Evolutionary conservation across 306 rosid species (phyloP).

Genomic region (Malus asiatica): DNA sequence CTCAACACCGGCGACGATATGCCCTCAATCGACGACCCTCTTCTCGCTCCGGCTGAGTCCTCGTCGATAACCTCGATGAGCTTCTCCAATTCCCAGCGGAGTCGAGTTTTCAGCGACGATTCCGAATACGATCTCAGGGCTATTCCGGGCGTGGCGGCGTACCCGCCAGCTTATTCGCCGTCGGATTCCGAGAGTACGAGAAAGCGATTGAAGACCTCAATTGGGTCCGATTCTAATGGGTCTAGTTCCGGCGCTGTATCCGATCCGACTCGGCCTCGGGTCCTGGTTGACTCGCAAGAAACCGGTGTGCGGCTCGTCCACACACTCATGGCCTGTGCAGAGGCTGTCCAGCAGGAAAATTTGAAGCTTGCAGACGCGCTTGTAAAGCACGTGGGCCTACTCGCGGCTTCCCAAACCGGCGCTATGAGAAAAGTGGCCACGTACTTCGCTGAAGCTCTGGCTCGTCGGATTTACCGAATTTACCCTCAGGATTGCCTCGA

Average conservation of each 20-base stretch:
- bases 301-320: slow-evolving; percentile 78
- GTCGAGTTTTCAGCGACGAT: slow-evolving; percentile 40
- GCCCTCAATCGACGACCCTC: slow-evolving; percentile 16
- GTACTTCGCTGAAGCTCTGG: slow-evolving; percentile 59
- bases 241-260: neutral
- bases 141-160: slow-evolving; percentile 70
- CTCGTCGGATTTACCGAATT: slow-evolving; percentile 46
- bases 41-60: slow-evolving; percentile 11
- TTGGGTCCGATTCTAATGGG: slow-evolving; percentile 12
- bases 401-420: slow-evolving; percentile 61
- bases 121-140: slow-evolving; percentile 79
- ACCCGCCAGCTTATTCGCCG: slow-evolving; percentile 25
- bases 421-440: slow-evolving; percentile 80
- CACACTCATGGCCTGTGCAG: slow-evolving; percentile 74
- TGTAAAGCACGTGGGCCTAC: slow-evolving; percentile 45
- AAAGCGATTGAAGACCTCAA: slow-evolving; percentile 38
- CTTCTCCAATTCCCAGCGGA: slow-evolving; percentile 11
- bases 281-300: slow-evolving; percentile 60
- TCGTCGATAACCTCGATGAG: slow-evolving; percentile 1
- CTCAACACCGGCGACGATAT: slow-evolving; percentile 28
- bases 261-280: slow-evolving; percentile 37
- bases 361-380: slow-evolving; percentile 54
- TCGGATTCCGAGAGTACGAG: neutral
- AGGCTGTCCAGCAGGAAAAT: slow-evolving; percentile 60
- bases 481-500: slow-evolving; percentile 40